phyloP scores from a whole-genome alignment of 2,329 filamentous ascomycete genomes.

The Daldinia sp. region DNA sequence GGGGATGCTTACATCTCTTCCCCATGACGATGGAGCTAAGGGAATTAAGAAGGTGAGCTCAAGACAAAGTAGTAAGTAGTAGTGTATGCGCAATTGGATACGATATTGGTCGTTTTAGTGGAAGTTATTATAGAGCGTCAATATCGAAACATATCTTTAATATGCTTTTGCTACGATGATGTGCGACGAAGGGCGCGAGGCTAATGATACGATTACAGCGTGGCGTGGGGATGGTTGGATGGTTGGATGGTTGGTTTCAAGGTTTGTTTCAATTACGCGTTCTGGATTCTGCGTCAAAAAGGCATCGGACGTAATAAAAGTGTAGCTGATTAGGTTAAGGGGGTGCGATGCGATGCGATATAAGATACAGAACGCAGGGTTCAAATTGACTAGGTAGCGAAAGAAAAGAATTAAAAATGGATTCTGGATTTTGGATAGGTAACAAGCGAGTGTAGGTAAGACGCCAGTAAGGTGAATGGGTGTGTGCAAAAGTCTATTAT shows the following conservation, averaged over 20 bases:
- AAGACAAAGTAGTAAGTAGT: slow-evolving; percentile 9
- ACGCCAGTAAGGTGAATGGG: slow-evolving; percentile 4
- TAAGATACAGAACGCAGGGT: neutral
- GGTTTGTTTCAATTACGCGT: slow-evolving; percentile 46
- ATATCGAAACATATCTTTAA: slow-evolving; percentile 33
- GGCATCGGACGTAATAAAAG: slow-evolving; percentile 14
- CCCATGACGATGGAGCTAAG: slow-evolving; percentile 44
- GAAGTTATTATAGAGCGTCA: slow-evolving; percentile 12
- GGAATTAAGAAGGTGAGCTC: slow-evolving; percentile 13
- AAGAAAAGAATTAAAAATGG: slow-evolving; percentile 29
- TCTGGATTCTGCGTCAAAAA: slow-evolving; percentile 20
- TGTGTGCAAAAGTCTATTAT: neutral
- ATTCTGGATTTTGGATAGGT: slow-evolving; percentile 13
- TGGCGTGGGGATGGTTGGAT: slow-evolving; percentile 27
- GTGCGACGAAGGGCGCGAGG: slow-evolving; percentile 11
- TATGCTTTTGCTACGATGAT: slow-evolving; percentile 7
- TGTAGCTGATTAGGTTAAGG: slow-evolving; percentile 11
- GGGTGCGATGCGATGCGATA: slow-evolving; percentile 3
- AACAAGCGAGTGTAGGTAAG: slow-evolving; percentile 31
- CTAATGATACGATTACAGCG: slow-evolving; percentile 23
- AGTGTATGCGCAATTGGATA: slow-evolving; percentile 31
- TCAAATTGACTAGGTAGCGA: slow-evolving; percentile 27
- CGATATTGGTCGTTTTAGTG: slow-evolving; percentile 14
- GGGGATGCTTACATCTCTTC: slow-evolving; percentile 49
- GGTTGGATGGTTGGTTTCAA: slow-evolving; percentile 21